Evolutionary conservation across 2,329 filamentous ascomycete genomes (phyloP), one percentile per base, ranked within the genome.

Genomic region (Colletotrichum limetticola): DNA sequence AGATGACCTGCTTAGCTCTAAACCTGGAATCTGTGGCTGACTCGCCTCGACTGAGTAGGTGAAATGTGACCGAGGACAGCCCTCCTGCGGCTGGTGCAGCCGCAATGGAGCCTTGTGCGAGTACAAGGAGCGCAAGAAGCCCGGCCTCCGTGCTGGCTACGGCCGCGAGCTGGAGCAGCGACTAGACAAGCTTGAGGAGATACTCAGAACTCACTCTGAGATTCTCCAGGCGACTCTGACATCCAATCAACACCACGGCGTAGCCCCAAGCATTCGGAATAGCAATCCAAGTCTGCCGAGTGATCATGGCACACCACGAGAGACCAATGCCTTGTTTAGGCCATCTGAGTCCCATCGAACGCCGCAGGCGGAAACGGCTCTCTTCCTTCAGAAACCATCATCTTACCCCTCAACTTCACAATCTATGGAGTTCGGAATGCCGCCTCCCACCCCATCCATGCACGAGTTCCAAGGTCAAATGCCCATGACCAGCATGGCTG

Each of bases 31-130:
- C 37, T 53, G 65, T 58, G 26, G 63, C 74, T 57, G 65, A 78
- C 65, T 24, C 37, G 5, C 57, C 42, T 14, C 49, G 9, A 60
- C 8, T 53, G 46, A 30, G 16, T 77, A 91, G 90, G 91, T 93
- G 32, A 93, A 93, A 87, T 94, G 92, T 82, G 93, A 95, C 82
- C 90, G 94, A 46, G 91, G 91, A 5, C 92, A 94, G 77, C 93
- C 93, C 1, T 90, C 91, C 6, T 93, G 91, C 77, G 90, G 91
- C 62, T 92, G 91, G 91, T 92, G 91, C 77, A 89, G 83, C 75
- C 89, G 90, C 71, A 92, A 93, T 80, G 86, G 87, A 37, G 89
- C 89, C 35, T 80, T 83, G 22, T 93, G 91, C 82, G 91, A 92
- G 79, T 93, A 93, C 82, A 92, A 91, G 78, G 91, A 92, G 78